Conservation (phyloP, 257 asterid genomes). For the Voacanga thouarsii region DNA sequence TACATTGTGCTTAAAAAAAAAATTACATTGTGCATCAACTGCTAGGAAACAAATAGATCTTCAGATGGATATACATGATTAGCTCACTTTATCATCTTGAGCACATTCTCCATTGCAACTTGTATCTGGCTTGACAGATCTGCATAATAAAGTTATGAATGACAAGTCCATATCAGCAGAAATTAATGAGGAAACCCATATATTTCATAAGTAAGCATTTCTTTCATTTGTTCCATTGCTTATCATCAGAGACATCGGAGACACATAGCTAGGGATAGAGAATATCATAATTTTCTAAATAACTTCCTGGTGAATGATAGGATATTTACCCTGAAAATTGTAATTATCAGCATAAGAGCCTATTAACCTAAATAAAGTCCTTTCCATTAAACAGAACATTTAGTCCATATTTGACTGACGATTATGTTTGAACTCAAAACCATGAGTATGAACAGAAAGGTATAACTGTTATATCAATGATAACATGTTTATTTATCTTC, state of each 20-base stretch:
- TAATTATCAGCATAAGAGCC: neutral
- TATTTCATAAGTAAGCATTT: neutral
- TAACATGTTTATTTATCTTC: neutral
- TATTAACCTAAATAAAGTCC: neutral
- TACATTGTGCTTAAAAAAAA: neutral
- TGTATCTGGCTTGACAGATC: slow-evolving; percentile 79
- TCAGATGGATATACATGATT: slow-evolving; percentile 14
- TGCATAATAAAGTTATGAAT: slow-evolving; percentile 20
- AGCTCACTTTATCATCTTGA: slow-evolving; percentile 65
- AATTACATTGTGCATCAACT: neutral
- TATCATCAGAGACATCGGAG: neutral
- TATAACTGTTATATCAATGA: neutral
- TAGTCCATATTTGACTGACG: neutral
- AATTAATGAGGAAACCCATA: neutral
- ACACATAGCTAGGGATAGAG: neutral
- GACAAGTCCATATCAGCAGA: neutral
- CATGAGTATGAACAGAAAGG: neutral
- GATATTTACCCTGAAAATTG: neutral
- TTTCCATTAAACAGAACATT: neutral
- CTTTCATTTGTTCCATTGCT: neutral
- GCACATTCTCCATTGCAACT: slow-evolving; percentile 71
- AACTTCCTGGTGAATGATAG: neutral
- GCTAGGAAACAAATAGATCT: slow-evolving; percentile 5
- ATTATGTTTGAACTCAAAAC: neutral
- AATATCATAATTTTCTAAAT: neutral